phyloP scores from a whole-genome alignment of 2,329 filamentous ascomycete genomes.

The Fusarium armeniacum region DNA sequence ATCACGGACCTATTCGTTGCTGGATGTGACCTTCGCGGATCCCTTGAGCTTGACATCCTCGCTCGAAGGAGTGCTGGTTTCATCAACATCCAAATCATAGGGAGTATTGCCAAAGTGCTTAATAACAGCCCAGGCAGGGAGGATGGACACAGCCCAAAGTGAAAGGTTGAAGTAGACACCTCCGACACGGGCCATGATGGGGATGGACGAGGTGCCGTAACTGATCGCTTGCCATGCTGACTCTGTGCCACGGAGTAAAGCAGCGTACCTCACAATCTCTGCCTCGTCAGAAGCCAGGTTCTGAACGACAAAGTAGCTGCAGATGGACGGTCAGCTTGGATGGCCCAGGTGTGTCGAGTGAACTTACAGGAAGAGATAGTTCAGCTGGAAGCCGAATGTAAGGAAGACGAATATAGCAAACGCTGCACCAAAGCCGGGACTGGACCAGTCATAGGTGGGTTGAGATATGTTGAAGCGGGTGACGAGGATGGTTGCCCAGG shows the following conservation, averaged over 20 bases:
- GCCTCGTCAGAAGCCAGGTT: conserved; percentile 72
- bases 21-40: neutral
- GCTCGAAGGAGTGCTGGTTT: neutral
- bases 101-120: conserved; percentile 56
- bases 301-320: conserved; percentile 77
- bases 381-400: conserved; percentile 77
- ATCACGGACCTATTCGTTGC: neutral
- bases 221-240: conserved; percentile 80
- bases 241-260: conserved; percentile 77
- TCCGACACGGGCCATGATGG: conserved; percentile 74
- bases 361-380: conserved; percentile 77
- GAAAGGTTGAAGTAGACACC: conserved; percentile 79
- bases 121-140: conserved; percentile 77
- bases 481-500: conserved; percentile 76
- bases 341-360: accelerated
- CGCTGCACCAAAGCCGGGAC: conserved; percentile 72
- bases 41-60: neutral
- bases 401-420: conserved; percentile 79
- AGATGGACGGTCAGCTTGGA: neutral
- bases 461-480: conserved; percentile 69
- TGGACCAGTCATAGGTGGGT: conserved; percentile 76
- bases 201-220: conserved; percentile 75
- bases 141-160: conserved; percentile 74
- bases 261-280: conserved; percentile 77
- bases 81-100: neutral